A percentile compares a stretch with the other conserved stretches of the same genome.
Evolutionary conservation across 495 filamentous ascomycete genomes (phyloP).

Genomic region (Xylaria longipes): DNA sequence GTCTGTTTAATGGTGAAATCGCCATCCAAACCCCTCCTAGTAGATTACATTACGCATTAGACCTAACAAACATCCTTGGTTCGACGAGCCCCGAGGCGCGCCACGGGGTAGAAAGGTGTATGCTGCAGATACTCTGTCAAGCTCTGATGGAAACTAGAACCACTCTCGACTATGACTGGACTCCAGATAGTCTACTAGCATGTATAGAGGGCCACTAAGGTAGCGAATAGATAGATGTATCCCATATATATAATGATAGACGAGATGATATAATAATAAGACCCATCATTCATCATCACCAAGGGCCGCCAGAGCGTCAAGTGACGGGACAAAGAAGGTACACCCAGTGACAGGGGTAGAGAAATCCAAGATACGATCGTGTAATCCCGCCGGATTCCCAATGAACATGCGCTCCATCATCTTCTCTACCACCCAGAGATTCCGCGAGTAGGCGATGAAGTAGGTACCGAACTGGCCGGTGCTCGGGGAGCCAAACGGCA

Average conservation of each 20-base stretch:
- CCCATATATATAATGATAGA: background rate
- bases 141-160: conserved; percentile 7
- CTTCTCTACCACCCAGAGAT: conserved; percentile 63
- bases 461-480: conserved; percentile 63
- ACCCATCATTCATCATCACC: conserved; percentile 34
- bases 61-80: conserved; percentile 12
- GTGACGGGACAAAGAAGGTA: conserved; percentile 62
- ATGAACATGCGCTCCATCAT: conserved; percentile 66
- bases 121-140: conserved; percentile 17
- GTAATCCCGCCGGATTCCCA: conserved; percentile 59
- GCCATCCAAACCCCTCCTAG: conserved; percentile 3
- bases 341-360: conserved; percentile 59
- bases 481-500: conserved; percentile 64
- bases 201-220: conserved; percentile 13
- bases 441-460: conserved; percentile 63
- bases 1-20: conserved; percentile 10
- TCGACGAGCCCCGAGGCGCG: conserved; percentile 17
- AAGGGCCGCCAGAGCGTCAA: conserved; percentile 47
- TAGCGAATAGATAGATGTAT: background rate
- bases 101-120: conserved; percentile 16
- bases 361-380: conserved; percentile 63
- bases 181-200: conserved; percentile 15
- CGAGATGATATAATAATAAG: background rate
- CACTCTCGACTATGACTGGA: conserved; percentile 16
- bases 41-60: conserved; percentile 11